phyloP scores from a whole-genome alignment of 2,329 filamentous ascomycete species.

The Juglanconis oblonga region DNA sequence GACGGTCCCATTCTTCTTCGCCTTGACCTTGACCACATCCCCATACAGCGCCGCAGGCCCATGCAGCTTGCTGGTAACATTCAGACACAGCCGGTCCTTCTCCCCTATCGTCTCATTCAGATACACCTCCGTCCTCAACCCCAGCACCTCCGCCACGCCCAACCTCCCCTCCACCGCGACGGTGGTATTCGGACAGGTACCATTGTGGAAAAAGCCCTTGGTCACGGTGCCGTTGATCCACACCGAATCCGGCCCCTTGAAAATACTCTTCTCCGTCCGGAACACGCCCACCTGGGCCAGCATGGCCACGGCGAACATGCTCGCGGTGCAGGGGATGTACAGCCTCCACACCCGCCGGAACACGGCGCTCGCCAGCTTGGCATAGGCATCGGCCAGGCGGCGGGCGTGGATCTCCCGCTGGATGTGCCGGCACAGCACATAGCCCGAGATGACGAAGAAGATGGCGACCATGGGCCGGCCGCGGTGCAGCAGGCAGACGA shows the following conservation, averaged over 20 bases:
- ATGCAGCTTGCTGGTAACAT: conserved; percentile 27
- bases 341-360: conserved; percentile 38
- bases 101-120: conserved; percentile 30
- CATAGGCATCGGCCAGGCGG: conserved; percentile 33
- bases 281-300: conserved; percentile 37
- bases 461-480: conserved; percentile 41
- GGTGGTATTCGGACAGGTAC: conserved; percentile 24
- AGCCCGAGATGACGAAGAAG: conserved; percentile 43
- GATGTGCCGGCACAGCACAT: conserved; percentile 38
- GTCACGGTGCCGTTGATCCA: conserved; percentile 39
- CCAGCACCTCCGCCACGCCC: conserved; percentile 29
- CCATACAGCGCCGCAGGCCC: conserved; percentile 30
- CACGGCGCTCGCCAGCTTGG: conserved; percentile 34
- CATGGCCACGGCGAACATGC: conserved; percentile 37
- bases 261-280: conserved; percentile 32
- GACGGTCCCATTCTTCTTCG: conserved; percentile 7
- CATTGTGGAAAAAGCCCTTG: conserved; percentile 10
- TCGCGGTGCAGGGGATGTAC: conserved; percentile 38
- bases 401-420: conserved; percentile 34
- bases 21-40: conserved; percentile 21
- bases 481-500: conserved; percentile 37
- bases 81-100: conserved; percentile 32
- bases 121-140: conserved; percentile 26
- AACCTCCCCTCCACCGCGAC: conserved; percentile 24
- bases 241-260: conserved; percentile 34